phyloP scores from a whole-genome alignment of 2,329 filamentous ascomycete species.

The Lachnellula subtilissima region DNA sequence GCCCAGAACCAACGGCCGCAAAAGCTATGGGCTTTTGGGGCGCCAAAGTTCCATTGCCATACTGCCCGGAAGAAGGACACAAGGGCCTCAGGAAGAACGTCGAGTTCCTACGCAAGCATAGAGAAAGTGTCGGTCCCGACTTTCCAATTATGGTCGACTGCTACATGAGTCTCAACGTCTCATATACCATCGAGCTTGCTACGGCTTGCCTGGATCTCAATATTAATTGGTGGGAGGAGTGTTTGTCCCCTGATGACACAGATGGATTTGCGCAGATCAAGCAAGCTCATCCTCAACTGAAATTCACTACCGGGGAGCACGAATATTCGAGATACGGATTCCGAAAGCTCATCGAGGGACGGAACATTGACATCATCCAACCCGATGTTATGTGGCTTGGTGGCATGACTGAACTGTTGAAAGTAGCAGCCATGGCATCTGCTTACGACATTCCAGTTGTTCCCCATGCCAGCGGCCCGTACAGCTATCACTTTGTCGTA shows the following conservation, averaged over 20 bases:
- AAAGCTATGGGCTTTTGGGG: slow-evolving; percentile 86
- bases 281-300: slow-evolving; percentile 80
- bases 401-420: slow-evolving; percentile 85
- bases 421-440: slow-evolving; percentile 80
- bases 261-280: slow-evolving; percentile 89
- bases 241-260: slow-evolving; percentile 82
- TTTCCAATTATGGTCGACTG: slow-evolving; percentile 95
- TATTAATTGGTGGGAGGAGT: slow-evolving; percentile 98
- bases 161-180: slow-evolving; percentile 92
- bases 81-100: slow-evolving; percentile 83
- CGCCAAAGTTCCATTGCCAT: slow-evolving; percentile 84
- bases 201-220: slow-evolving; percentile 77
- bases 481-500: slow-evolving; percentile 94
- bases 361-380: slow-evolving; percentile 90
- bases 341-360: slow-evolving; percentile 86
- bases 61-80: slow-evolving; percentile 81
- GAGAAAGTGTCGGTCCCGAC: slow-evolving; percentile 78
- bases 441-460: slow-evolving; percentile 94
- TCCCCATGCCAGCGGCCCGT: slow-evolving; percentile 89
- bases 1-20: slow-evolving; percentile 74
- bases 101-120: slow-evolving; percentile 79
- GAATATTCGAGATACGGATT: slow-evolving; percentile 94
- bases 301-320: slow-evolving; percentile 95
- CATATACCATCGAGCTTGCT: slow-evolving; percentile 88
- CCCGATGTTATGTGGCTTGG: slow-evolving; percentile 98